Evolutionary conservation across 2,329 filamentous ascomycete genomes (phyloP).

Genomic region (Colletotrichum liaoningense): DNA sequence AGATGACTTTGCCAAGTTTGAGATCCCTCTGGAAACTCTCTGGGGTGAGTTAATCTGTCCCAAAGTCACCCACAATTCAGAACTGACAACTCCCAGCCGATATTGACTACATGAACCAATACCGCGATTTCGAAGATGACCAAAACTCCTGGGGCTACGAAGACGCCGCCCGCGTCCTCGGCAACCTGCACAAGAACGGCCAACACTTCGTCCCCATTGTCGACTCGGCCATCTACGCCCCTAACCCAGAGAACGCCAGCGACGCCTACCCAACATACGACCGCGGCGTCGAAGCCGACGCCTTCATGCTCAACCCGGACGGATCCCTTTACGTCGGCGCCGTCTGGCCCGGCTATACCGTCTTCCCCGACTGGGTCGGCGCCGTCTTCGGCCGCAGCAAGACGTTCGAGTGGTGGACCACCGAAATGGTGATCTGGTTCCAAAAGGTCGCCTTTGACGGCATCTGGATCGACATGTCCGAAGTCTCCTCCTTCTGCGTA

Average conservation of each 20-base stretch:
- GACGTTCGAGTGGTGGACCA: slow-evolving; percentile 76
- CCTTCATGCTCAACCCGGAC: slow-evolving; percentile 67
- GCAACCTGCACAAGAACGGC: slow-evolving; percentile 69
- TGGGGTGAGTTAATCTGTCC: slow-evolving; percentile 56
- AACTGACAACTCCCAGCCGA: slow-evolving; percentile 60
- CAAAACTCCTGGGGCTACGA: slow-evolving; percentile 65
- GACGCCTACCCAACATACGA: slow-evolving; percentile 69
- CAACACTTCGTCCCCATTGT: slow-evolving; percentile 82
- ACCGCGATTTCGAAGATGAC: slow-evolving; percentile 73
- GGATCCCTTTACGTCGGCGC: slow-evolving; percentile 68
- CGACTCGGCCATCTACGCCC: slow-evolving; percentile 77
- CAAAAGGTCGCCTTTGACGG: slow-evolving; percentile 61
- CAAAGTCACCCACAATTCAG: background rate
- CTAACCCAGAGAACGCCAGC: slow-evolving; percentile 74
- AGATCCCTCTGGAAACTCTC: slow-evolving; percentile 79
- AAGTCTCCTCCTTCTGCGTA: slow-evolving; percentile 73
- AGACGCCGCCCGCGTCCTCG: slow-evolving; percentile 70
- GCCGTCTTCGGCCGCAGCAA: slow-evolving; percentile 69
- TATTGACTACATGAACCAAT: slow-evolving; percentile 76
- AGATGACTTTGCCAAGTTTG: slow-evolving; percentile 71
- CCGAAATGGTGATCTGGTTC: slow-evolving; percentile 70
- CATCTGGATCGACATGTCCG: slow-evolving; percentile 70
- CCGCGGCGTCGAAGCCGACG: slow-evolving; percentile 67
- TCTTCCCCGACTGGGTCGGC: slow-evolving; percentile 78
- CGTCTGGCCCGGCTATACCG: slow-evolving; percentile 81